These are phyloP conservation scores for Dendrocalamus latiflorus DNA, from an alignment of 202 grass and related monocot genomes.

Conservation along the genomic window DNA sequence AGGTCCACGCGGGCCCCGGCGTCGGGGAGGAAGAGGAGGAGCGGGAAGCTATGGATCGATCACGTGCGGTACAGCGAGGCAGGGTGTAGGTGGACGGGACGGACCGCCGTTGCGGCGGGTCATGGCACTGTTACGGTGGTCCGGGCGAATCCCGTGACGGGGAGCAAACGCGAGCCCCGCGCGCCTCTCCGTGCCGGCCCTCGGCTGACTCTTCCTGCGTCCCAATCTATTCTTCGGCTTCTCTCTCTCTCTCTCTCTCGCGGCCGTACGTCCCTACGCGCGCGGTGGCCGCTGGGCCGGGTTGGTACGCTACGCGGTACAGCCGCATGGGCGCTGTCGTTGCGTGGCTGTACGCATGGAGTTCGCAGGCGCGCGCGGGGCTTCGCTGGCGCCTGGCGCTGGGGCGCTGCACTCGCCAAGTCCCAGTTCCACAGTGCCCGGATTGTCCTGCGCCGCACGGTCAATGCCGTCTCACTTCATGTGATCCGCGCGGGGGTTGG, in stretches of 20 bases:
- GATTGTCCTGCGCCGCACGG: not conserved
- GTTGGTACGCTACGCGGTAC: not conserved
- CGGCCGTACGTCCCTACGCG: not conserved
- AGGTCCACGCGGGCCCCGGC: not conserved
- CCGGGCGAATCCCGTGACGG: constrained; percentile 30
- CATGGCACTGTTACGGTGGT: constrained; percentile 26
- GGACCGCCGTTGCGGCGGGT: not conserved
- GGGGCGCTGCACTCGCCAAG: not conserved
- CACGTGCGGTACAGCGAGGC: constrained; percentile 64
- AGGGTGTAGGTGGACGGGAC: not conserved
- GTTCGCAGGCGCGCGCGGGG: not conserved
- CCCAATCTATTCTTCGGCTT: not conserved
- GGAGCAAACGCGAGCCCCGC: not conserved
- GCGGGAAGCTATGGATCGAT: not conserved
- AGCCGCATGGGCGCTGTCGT: not conserved
- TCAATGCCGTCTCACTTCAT: not conserved
- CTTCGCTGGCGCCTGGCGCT: too few species aligned
- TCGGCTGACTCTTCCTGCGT: not conserved
- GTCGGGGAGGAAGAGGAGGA: not conserved
- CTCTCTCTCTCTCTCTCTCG: not conserved
- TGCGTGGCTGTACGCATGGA: not conserved
- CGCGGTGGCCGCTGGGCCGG: not conserved
- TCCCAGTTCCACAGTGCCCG: not conserved
- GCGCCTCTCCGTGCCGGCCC: not conserved
- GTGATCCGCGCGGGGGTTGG: not conserved